These are phyloP conservation scores for Metschnikowia corniflorae DNA, from an alignment of 805 yeast species.

Conservation along the genomic window DNA sequence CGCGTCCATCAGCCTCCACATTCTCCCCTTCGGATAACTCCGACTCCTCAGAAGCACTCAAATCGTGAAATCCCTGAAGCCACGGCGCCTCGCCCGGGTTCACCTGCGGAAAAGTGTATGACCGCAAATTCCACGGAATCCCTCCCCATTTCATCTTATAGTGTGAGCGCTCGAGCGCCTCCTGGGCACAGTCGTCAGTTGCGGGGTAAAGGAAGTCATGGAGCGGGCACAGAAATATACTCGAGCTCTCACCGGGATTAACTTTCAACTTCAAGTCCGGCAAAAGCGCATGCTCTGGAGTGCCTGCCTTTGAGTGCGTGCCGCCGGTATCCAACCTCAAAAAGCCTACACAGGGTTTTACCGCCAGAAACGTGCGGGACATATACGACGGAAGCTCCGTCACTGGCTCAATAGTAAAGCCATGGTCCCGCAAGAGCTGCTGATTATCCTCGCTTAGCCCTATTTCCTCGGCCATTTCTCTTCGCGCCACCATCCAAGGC, in stretches of 20 bases:
- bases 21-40: constrained; percentile 21
- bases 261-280: constrained; percentile 41
- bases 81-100: constrained; percentile 58
- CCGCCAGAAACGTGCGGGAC: constrained; percentile 78
- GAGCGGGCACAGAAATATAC: constrained; percentile 68
- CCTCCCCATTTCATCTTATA: constrained; percentile 64
- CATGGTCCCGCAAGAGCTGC: constrained; percentile 40
- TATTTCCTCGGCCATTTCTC: constrained; percentile 87
- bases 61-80: constrained; percentile 54
- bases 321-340: constrained; percentile 32
- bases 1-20: not conserved
- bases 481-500: constrained; percentile 69
- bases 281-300: constrained; percentile 18
- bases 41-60: constrained; percentile 48
- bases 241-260: constrained; percentile 76
- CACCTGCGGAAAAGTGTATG: constrained; percentile 55
- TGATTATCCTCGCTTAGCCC: constrained; percentile 58
- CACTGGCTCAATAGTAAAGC: constrained; percentile 58
- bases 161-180: constrained; percentile 30
- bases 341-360: constrained; percentile 74
- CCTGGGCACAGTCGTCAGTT: constrained; percentile 26
- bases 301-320: constrained; percentile 4
- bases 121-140: constrained; percentile 60
- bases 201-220: constrained; percentile 49
- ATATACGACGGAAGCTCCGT: constrained; percentile 72